Conservation (phyloP, 768 basidiomycete species). For the Termitomyces heimii region DNA sequence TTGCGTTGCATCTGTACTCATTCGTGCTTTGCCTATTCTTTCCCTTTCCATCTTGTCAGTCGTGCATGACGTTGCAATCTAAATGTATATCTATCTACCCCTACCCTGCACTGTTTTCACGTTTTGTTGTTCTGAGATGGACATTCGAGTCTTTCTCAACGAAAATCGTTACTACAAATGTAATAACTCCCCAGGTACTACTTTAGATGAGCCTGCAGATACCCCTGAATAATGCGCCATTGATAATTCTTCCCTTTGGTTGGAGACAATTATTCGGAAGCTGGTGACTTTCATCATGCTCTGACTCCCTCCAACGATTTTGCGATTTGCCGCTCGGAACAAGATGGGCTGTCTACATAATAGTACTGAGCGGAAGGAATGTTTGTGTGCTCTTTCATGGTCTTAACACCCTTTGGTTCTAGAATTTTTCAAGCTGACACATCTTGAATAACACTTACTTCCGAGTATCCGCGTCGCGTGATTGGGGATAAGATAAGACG, state of each 20-base stretch:
- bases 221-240: not conserved
- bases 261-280: not conserved
- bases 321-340: not conserved
- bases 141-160: not conserved
- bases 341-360: not conserved
- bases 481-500: too few species aligned
- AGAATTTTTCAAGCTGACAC: not conserved
- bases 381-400: not conserved
- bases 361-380: not conserved
- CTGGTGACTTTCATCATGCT: not conserved
- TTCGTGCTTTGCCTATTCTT: not conserved
- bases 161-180: not conserved
- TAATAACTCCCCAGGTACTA: not conserved
- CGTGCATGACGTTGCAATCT: not conserved
- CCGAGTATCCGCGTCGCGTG: too few species aligned
- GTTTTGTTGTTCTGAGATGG: not conserved
- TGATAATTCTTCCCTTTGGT: not conserved
- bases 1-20: constrained; percentile 1
- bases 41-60: constrained; percentile 1
- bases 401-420: not conserved
- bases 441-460: not conserved
- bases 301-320: not conserved
- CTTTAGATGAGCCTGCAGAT: constrained; percentile 1
- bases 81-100: not conserved
- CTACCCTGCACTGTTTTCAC: not conserved